phyloP scores from a whole-genome alignment of 805 yeast genomes.

The Scheffersomyces stipitis region DNA sequence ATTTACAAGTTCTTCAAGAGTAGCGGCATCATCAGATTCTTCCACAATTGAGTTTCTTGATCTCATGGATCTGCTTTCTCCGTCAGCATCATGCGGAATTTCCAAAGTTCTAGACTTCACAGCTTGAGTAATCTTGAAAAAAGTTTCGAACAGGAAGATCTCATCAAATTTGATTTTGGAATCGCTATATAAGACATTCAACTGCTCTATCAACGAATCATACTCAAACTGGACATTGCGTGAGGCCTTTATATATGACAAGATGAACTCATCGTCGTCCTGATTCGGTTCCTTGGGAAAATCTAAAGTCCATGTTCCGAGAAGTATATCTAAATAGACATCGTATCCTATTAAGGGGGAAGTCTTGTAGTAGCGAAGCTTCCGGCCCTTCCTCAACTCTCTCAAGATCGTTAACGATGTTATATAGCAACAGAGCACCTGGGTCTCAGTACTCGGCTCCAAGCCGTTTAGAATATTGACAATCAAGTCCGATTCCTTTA shows the following conservation, averaged over 20 bases:
- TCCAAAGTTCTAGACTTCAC: conserved; percentile 62
- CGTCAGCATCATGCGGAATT: conserved; percentile 47
- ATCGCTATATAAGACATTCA: conserved; percentile 11
- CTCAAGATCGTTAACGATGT: conserved; percentile 16
- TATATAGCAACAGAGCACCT: conserved; percentile 24
- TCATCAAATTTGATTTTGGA: conserved; percentile 13
- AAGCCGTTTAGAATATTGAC: conserved; percentile 17
- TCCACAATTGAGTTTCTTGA: neutral
- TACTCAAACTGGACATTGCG: conserved; percentile 14
- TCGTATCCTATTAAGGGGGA: conserved; percentile 23
- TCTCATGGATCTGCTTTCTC: conserved; percentile 1
- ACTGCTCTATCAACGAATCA: conserved; percentile 13
- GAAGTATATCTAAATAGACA: conserved; percentile 32
- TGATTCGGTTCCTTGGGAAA: conserved; percentile 9
- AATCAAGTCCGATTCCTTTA: conserved; percentile 19
- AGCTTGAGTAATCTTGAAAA: conserved; percentile 40
- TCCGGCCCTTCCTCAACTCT: conserved; percentile 1
- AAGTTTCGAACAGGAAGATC: conserved; percentile 19
- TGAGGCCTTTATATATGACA: conserved; percentile 11
- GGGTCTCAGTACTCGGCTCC: conserved; percentile 28
- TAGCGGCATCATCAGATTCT: neutral
- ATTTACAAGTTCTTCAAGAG: neutral
- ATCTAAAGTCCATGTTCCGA: conserved; percentile 23
- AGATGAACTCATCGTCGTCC: conserved; percentile 10
- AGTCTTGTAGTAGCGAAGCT: conserved; percentile 1